Conservation (phyloP, 306 rosid species). For the Acacia melanoxylon region DNA sequence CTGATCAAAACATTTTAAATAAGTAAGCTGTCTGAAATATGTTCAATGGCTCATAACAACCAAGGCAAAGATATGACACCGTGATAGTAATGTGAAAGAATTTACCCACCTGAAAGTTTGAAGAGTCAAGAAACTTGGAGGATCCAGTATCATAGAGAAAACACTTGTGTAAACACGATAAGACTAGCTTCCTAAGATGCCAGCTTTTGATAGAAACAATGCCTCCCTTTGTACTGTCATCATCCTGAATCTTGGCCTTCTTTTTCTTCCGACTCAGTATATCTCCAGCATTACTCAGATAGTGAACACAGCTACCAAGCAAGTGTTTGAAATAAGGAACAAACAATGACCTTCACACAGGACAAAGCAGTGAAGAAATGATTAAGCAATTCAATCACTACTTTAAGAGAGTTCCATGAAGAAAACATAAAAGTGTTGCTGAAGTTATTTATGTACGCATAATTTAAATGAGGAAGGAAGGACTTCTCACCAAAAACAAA, state of each 20-base stretch:
- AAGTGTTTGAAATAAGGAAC: slow-evolving; percentile 92
- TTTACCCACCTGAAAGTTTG: slow-evolving; percentile 79
- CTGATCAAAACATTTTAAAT: neutral
- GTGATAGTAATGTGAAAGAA: neutral
- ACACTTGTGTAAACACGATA: slow-evolving; percentile 85
- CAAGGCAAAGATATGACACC: too few relatives aligned
- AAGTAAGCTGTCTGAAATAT: neutral
- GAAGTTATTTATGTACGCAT: neutral
- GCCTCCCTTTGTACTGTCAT: slow-evolving; percentile 24
- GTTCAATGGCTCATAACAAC: neutral
- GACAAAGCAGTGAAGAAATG: neutral
- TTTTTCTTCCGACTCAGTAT: slow-evolving; percentile 58
- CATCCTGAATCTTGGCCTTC: slow-evolving; percentile 69
- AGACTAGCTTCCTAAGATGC: slow-evolving; percentile 79
- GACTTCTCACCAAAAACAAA: neutral
- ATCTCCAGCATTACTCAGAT: slow-evolving; percentile 61
- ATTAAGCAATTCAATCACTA: slow-evolving; percentile 12
- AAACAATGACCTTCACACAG: slow-evolving; percentile 74
- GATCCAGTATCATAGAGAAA: slow-evolving; percentile 84
- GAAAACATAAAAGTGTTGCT: slow-evolving; percentile 15
- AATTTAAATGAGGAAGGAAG: neutral
- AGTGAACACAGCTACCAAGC: slow-evolving; percentile 67
- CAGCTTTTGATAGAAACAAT: slow-evolving; percentile 51
- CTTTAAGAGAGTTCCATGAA: neutral
- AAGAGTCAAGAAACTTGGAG: slow-evolving; percentile 72